These are phyloP conservation scores for Cryptococcus sp. DNA, from an alignment of 1,284 basidiomycete species.

Conservation along the genomic window DNA sequence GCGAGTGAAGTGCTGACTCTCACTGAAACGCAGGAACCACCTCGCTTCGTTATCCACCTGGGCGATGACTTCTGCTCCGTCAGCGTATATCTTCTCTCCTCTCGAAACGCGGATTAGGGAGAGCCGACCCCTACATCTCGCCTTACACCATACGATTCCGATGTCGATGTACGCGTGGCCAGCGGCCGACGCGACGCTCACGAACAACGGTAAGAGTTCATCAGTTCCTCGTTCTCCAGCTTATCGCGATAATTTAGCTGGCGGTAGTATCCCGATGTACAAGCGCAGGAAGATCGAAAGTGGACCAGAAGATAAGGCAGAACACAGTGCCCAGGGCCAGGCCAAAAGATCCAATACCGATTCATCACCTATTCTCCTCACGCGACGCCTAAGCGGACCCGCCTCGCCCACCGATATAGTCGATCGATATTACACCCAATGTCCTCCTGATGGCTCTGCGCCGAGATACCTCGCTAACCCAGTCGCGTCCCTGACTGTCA, in stretches of 20 bases:
- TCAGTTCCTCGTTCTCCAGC: not conserved
- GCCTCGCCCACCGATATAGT: conserved; percentile 7
- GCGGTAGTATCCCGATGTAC: no score
- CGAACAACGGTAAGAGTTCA: not conserved
- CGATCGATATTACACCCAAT: conserved; percentile 5
- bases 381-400: conserved; percentile 8
- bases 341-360: not conserved
- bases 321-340: not conserved
- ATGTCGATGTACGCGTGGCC: conserved; percentile 48
- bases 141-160: conserved; percentile 42
- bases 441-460: not conserved
- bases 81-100: conserved; percentile 42
- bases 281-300: not conserved
- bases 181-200: not conserved
- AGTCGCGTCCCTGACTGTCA: conserved; percentile 32
- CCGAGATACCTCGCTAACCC: conserved; percentile 26
- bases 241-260: not conserved
- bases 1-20: not conserved
- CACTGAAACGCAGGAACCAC: conserved; percentile 33
- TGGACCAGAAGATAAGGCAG: not conserved
- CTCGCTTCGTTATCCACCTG: conserved; percentile 38
- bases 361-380: conserved; percentile 11
- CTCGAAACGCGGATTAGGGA: conserved; percentile 44
- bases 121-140: conserved; percentile 25
- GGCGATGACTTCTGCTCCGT: conserved; percentile 36